Percentiles rank a stretch among this genome's conserved stretches.
Evolutionary conservation across 2,329 filamentous ascomycete species (phyloP).

Genomic region (Pleochaeta shiraiana): DNA sequence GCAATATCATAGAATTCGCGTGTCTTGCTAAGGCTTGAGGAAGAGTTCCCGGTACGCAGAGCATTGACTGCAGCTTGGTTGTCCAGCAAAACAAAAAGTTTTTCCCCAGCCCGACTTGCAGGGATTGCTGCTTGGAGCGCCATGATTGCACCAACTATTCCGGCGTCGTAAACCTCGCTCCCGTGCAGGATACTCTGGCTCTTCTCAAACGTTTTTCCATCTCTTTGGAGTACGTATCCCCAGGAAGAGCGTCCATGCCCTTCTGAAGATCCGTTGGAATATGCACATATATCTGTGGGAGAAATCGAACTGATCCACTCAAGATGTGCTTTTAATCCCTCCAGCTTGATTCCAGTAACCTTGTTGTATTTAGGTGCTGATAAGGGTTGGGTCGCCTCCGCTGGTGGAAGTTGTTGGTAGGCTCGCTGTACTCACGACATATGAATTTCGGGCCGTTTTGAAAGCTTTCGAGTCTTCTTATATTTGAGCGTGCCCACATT

Average conservation of each 20-base stretch:
- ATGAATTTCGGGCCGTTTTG: neutral
- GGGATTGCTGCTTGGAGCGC: neutral
- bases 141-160: neutral
- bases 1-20: neutral
- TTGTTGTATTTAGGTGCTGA: neutral
- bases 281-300: neutral
- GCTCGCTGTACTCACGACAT: neutral
- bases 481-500: neutral
- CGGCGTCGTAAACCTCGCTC: neutral
- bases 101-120: neutral
- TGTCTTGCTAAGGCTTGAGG: neutral
- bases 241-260: neutral
- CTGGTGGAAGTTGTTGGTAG: neutral
- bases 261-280: neutral
- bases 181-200: neutral
- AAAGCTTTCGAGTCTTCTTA: neutral
- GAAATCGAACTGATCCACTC: neutral
- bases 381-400: neutral
- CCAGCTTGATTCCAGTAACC: neutral
- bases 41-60: neutral
- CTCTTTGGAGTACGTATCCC: neutral
- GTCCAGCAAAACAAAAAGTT: neutral
- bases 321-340: neutral
- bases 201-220: neutral
- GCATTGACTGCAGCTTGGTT: neutral